phyloP scores from a whole-genome alignment of 768 basidiomycete genomes.

The Suillus tomentosus region DNA sequence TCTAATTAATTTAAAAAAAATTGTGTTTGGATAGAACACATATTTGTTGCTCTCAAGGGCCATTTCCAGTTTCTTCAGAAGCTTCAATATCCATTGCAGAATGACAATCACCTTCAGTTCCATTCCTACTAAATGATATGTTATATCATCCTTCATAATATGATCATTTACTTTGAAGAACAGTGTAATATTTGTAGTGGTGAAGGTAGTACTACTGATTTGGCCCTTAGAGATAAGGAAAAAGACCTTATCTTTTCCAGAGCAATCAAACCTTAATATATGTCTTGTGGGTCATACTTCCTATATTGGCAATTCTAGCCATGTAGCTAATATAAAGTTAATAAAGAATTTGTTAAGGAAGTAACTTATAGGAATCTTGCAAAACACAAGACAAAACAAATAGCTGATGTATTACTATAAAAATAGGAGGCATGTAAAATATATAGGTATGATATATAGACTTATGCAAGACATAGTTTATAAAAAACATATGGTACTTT shows the following conservation, averaged over 20 bases:
- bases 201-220: neutral
- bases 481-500: too few species aligned
- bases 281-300: neutral
- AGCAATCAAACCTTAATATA: neutral
- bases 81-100: neutral
- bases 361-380: neutral
- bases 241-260: neutral
- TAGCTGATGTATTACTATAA: neutral
- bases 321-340: neutral
- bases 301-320: neutral
- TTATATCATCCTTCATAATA: slow-evolving; percentile 9
- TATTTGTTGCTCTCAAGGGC: slow-evolving; percentile 9
- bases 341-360: neutral
- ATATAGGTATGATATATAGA: neutral
- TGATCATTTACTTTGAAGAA: slow-evolving; percentile 1
- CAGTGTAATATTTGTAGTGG: neutral
- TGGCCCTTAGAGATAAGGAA: neutral
- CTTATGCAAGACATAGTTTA: neutral
- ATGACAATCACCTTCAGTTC: neutral
- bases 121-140: slow-evolving; percentile 1
- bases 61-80: slow-evolving; percentile 8
- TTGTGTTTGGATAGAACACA: slow-evolving; percentile 3
- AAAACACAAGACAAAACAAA: neutral
- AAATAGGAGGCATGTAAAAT: neutral
- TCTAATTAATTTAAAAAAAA: neutral